Conservation (phyloP, 164 flowering plant genomes). For the Magnolia officinalis region DNA sequence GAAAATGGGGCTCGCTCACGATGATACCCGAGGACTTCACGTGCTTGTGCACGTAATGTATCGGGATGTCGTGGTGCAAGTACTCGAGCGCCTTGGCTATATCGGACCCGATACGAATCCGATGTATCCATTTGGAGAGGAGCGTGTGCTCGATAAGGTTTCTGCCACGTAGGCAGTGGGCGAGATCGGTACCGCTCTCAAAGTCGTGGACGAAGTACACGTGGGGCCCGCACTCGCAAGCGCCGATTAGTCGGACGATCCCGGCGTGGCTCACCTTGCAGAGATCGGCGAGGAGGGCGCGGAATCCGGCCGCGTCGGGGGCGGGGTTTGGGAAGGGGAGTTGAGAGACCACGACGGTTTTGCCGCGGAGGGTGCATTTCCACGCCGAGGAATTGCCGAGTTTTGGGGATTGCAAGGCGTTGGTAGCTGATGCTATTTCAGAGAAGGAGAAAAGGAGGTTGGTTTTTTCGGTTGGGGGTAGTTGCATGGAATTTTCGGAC, state of each 20-base stretch:
- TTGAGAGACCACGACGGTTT: slow-evolving; percentile 4
- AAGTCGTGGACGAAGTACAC: slow-evolving; percentile 3
- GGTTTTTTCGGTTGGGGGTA: background rate
- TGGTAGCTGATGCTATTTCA: slow-evolving; percentile 1
- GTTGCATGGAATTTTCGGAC: background rate
- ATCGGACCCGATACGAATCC: slow-evolving; percentile 1
- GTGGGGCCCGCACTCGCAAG: background rate
- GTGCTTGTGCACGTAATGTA: slow-evolving; percentile 5
- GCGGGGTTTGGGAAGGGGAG: too few species aligned
- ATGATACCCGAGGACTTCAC: slow-evolving; percentile 1
- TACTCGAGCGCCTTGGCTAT: slow-evolving; percentile 10
- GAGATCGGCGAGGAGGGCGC: slow-evolving; percentile 1
- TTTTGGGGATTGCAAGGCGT: background rate
- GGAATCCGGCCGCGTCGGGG: background rate
- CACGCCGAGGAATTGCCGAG: slow-evolving; percentile 2
- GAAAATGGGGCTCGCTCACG: background rate
- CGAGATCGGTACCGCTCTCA: background rate
- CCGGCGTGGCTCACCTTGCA: slow-evolving; percentile 3
- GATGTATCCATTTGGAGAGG: slow-evolving; percentile 5
- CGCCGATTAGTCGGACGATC: background rate
- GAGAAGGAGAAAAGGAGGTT: slow-evolving; percentile 1
- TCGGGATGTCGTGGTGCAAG: slow-evolving; percentile 8
- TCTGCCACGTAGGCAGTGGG: background rate
- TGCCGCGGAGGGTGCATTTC: slow-evolving; percentile 4
- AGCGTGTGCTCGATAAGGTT: background rate